Base-by-base conservation (phyloP, 768 basidiomycete genomes). In the Candolleomyces efflorescens region DNA sequence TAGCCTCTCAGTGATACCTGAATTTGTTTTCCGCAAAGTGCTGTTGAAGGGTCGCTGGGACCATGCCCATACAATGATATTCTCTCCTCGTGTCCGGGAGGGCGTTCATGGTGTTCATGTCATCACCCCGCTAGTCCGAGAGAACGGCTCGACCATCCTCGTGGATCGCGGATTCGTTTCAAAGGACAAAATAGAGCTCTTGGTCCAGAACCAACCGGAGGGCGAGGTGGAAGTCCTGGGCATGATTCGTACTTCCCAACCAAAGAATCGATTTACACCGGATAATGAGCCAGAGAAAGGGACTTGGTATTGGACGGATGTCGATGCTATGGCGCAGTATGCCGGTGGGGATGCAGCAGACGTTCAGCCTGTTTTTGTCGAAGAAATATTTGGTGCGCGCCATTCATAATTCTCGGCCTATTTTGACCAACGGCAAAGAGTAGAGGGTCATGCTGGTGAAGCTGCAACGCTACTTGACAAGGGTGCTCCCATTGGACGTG, bases 111-210 rank as follows among this genome's bases (percentile, higher is more conserved):
- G 97, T 0, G 91, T 87, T 63, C 86, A 96, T 61, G 80, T 98
- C 24, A 77, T 99, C 53, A 93, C 91, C 4, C 97, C 97, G 0
- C 78, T 99, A 46, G 67, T 87, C 32, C 86, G 96, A 46, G 77
- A 82, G 47, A 83, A 88, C 63, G 92, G 89, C 12, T 84, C 91
- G 1, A 94, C 93, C 1, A 77, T 99, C 36, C 78, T 98, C 20
- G 89, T 99, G 52, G 92, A 98, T 72, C 85, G 95, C 43, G 97
- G 97, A 0, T 98, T 98, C 71, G 81, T 99, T 23, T 85, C 86
- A 9, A 79, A 78, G 17, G 79, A 81, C 2, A 71, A 75, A 48
- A 62, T 71, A 7, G 58, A 65, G 46, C 63, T 67, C 47, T 58
- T 65, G 32, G 60, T 68, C 59, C 64, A 69, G 62, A 67, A 71